Percentiles rank a stretch among this genome's conserved stretches.
phyloP scores from a whole-genome alignment of 2,329 filamentous ascomycete species.

The Penicillium psychrosexuale region DNA sequence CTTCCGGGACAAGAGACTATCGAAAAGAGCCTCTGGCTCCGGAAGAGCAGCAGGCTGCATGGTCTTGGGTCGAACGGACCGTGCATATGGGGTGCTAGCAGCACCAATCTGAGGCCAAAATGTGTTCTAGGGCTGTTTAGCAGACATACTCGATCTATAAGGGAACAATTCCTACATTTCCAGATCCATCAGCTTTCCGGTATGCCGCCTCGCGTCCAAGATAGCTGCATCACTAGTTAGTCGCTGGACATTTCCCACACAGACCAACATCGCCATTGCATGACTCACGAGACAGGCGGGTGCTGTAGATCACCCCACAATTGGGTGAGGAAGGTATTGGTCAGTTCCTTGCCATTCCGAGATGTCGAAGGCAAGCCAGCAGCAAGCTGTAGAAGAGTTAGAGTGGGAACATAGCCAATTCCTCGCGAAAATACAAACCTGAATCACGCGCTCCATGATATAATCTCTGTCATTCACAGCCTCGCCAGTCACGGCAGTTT shows the following conservation, averaged over 20 bases:
- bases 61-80: slow-evolving; percentile 58
- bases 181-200: slow-evolving; percentile 40
- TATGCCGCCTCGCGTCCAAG: slow-evolving; percentile 36
- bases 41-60: slow-evolving; percentile 60
- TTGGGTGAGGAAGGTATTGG: slow-evolving; percentile 51
- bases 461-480: slow-evolving; percentile 61
- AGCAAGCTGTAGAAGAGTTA: slow-evolving; percentile 29
- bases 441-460: slow-evolving; percentile 58
- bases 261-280: neutral
- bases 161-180: slow-evolving; percentile 33
- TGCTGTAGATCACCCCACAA: slow-evolving; percentile 57
- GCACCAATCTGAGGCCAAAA: slow-evolving; percentile 62
- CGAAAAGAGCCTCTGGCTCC: slow-evolving; percentile 65
- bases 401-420: neutral
- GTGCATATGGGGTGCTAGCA: slow-evolving; percentile 66
- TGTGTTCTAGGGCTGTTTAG: slow-evolving; percentile 54
- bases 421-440: slow-evolving; percentile 26
- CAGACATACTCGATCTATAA: slow-evolving; percentile 28
- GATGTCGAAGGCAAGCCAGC: slow-evolving; percentile 39
- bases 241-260: slow-evolving; percentile 8
- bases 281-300: slow-evolving; percentile 49
- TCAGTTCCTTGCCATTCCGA: slow-evolving; percentile 39
- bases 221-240: slow-evolving; percentile 27
- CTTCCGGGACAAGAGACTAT: slow-evolving; percentile 62
- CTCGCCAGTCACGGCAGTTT: slow-evolving; percentile 48